A percentile compares a stretch with the other conserved stretches of the same genome.
phyloP scores from a whole-genome alignment of 805 yeast genomes.

The Metschnikowia proteae region DNA sequence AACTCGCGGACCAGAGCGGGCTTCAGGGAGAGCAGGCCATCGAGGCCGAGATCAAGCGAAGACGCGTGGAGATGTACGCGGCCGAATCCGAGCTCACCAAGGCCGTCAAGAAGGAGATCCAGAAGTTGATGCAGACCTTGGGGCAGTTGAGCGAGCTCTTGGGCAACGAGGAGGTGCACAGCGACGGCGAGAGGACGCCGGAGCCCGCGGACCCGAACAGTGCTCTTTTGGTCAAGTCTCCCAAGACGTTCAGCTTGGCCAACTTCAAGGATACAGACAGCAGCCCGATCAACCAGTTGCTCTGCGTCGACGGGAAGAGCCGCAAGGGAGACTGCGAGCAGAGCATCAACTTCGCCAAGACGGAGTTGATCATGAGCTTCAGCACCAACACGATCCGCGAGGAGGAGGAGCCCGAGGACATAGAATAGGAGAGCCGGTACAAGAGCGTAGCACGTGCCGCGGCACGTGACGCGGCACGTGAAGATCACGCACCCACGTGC shows the following conservation, averaged over 20 bases:
- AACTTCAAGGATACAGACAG: slow-evolving; percentile 30
- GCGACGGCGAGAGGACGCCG: background rate
- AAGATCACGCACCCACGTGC: background rate
- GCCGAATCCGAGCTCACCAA: slow-evolving; percentile 31
- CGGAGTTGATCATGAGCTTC: slow-evolving; percentile 27
- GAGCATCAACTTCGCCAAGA: slow-evolving; percentile 6
- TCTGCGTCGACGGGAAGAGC: slow-evolving; percentile 18
- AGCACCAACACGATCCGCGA: slow-evolving; percentile 38
- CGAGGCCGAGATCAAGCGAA: slow-evolving; percentile 7
- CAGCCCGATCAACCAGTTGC: slow-evolving; percentile 36
- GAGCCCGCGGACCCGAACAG: slow-evolving; percentile 17
- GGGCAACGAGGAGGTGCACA: background rate
- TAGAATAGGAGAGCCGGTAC: background rate
- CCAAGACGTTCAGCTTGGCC: slow-evolving; percentile 38
- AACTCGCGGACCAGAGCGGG: slow-evolving; percentile 2
- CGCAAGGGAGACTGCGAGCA: slow-evolving; percentile 2
- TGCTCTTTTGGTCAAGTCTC: slow-evolving; percentile 32
- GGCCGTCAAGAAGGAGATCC: slow-evolving; percentile 32
- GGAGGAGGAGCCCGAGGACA: slow-evolving; percentile 36
- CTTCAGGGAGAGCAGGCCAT: slow-evolving; percentile 9
- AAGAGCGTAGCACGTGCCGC: slow-evolving; percentile 44
- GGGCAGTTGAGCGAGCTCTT: slow-evolving; percentile 14
- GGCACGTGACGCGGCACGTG: slow-evolving; percentile 52
- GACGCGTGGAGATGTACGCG: slow-evolving; percentile 7
- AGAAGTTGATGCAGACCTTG: slow-evolving; percentile 18